Evolutionary conservation across 345 rosid genomes (phyloP), one percentile per base, ranked within the genome.

Genomic region (Schrenkiella parvula): DNA sequence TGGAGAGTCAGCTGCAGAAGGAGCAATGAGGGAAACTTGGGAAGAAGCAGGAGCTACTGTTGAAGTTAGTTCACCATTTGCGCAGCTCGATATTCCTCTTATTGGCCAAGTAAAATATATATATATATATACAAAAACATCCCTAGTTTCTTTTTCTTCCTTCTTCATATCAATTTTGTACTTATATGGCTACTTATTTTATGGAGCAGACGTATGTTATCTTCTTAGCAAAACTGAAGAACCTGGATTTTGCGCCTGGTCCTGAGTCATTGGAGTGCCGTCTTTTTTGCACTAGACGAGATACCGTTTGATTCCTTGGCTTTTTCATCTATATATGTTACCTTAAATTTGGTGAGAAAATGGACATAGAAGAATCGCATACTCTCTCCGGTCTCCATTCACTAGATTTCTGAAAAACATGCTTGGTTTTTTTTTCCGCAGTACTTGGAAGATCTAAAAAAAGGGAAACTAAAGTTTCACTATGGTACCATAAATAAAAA

Each of bases 31-130:
- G 80, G 98, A 93, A 81, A 93, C 97, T 44, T 84, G 90, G 97
- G 97, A 95, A 83, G 99, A 91, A 80, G 96, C 99, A 9, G 82
- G 87, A 46, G 97, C 99, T 17, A 89, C 83, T 71, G 99, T 88
- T 8, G 99, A 95, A 82, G 90, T 91, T 41, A 52, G 85, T 68
- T 88, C 93, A 17, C 99, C 99, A 72, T 89, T 91, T 83, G 85
- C 93, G 44, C 99, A 95, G 42, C 77, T 95, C 19, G 99, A 91
- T 64, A 95, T 95, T 72, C 99, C 97, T 71, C 91, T 82, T 60
- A 95, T 95, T 66, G 97, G 96, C 56, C 97, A 95, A 78, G 97
- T 95, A 76, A 75, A 81, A 32, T 6, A 32, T 32, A 32, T n/a
- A n/a, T 35, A 22, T n/a, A 34, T 7, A 43, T 1, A 23, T 51